phyloP scores from a whole-genome alignment of 345 rosid genomes.

The Angophora floribunda region DNA sequence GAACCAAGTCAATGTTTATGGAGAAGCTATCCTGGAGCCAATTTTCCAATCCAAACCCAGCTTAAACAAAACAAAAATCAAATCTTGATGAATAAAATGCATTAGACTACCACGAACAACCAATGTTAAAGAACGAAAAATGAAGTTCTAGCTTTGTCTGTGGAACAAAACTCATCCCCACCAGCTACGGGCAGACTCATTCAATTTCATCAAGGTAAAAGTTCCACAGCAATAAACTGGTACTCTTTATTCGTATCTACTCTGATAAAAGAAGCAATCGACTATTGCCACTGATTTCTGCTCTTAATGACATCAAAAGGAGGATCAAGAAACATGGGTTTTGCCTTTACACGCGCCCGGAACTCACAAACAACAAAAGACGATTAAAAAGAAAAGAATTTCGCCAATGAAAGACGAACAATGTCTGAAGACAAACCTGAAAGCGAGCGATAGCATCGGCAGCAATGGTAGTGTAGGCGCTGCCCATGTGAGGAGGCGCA shows the following conservation, averaged over 20 bases:
- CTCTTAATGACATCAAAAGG: neutral
- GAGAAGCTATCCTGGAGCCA: neutral
- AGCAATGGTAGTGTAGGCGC: slow-evolving; percentile 96
- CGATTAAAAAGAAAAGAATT: neutral
- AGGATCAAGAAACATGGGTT: neutral
- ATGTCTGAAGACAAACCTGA: slow-evolving; percentile 35
- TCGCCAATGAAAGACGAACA: neutral
- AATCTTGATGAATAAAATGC: neutral
- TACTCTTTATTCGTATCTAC: neutral
- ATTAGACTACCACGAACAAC: neutral
- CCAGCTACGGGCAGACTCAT: neutral
- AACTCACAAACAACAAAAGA: neutral
- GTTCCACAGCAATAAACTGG: neutral
- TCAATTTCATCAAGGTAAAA: neutral
- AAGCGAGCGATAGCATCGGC: slow-evolving; percentile 93
- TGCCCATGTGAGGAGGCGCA: slow-evolving; percentile 99
- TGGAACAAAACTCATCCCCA: neutral
- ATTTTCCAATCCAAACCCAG: neutral
- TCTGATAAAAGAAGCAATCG: neutral
- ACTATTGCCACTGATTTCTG: neutral
- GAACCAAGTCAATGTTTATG: neutral
- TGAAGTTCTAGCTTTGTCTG: neutral
- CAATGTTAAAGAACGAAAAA: neutral
- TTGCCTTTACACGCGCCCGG: neutral
- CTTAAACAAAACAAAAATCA: neutral